Evolutionary conservation across 1,284 basidiomycete genomes (phyloP).

Genomic region (Ustilago vetiveriae): DNA sequence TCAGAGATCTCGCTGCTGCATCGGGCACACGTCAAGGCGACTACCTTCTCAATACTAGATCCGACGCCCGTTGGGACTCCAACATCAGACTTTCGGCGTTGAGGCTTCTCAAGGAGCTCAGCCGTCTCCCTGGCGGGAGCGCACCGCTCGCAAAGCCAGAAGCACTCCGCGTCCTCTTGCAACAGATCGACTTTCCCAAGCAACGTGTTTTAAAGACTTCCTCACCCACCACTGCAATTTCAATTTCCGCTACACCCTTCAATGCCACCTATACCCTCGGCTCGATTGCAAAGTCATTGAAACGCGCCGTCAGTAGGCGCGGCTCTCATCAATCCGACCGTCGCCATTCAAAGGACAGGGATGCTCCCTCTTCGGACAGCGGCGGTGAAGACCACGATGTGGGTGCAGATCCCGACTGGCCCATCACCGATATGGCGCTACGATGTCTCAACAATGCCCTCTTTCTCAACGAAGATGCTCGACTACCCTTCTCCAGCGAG

Average conservation of each 20-base stretch:
- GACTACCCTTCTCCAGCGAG: conserved; percentile 39
- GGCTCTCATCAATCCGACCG: conserved; percentile 19
- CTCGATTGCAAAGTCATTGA: conserved; percentile 31
- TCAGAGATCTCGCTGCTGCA: conserved; percentile 31
- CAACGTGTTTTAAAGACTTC: conserved; percentile 17
- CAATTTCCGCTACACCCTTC: conserved; percentile 1
- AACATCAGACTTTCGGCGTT: conserved; percentile 35
- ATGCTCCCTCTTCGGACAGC: conserved; percentile 16
- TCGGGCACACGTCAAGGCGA: conserved; percentile 34
- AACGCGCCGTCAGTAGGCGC: conserved; percentile 23
- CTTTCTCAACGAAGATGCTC: conserved; percentile 47
- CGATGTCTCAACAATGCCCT: conserved; percentile 62
- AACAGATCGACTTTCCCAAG: conserved; percentile 47
- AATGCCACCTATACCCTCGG: conserved; percentile 12
- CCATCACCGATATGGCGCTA: conserved; percentile 52
- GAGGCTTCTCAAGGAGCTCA: conserved; percentile 54
- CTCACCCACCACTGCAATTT: conserved; percentile 11
- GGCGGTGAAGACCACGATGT: conserved; percentile 22
- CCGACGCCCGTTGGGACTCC: conserved; percentile 26
- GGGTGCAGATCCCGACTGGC: conserved; percentile 36
- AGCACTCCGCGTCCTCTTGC: conserved; percentile 34
- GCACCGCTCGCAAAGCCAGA: conserved; percentile 29
- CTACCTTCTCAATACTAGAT: conserved; percentile 29
- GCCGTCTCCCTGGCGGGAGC: conserved; percentile 50
- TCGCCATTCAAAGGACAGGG: conserved; percentile 15